phyloP scores from a whole-genome alignment of 768 basidiomycete species.

The Pisolithus microcarpus region DNA sequence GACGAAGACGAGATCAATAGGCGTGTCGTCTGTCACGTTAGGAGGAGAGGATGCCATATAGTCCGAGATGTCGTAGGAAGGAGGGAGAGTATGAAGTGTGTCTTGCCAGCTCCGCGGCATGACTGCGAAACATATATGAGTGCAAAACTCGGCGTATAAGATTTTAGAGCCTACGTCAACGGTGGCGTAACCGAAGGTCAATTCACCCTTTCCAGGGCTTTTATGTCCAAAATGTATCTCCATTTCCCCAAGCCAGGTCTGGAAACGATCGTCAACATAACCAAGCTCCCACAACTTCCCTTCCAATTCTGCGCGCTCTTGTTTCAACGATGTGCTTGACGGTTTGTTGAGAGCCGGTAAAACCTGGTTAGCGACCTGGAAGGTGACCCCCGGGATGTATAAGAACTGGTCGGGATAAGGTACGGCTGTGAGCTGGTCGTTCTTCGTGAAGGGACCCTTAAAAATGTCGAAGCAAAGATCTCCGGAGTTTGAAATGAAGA shows the following conservation, averaged over 20 bases:
- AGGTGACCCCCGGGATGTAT: slow-evolving; percentile 47
- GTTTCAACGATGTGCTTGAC: slow-evolving; percentile 19
- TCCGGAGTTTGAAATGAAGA: slow-evolving; percentile 59
- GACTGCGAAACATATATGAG: slow-evolving; percentile 26
- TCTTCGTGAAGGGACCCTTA: slow-evolving; percentile 59
- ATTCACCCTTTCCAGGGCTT: slow-evolving; percentile 32
- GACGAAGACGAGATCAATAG: slow-evolving; percentile 64
- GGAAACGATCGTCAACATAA: slow-evolving; percentile 41
- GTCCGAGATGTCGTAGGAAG: slow-evolving; percentile 43
- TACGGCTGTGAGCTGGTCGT: slow-evolving; percentile 66
- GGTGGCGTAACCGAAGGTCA: slow-evolving; percentile 67
- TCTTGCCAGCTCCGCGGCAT: slow-evolving; percentile 71
- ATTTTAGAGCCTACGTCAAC: slow-evolving; percentile 37
- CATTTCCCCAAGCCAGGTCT: slow-evolving; percentile 51
- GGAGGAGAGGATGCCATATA: slow-evolving; percentile 51
- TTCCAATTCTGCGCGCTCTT: slow-evolving; percentile 17
- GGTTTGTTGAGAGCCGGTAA: slow-evolving; percentile 43
- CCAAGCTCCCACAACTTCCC: slow-evolving; percentile 32
- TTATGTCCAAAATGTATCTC: slow-evolving; percentile 30
- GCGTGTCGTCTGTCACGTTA: slow-evolving; percentile 35
- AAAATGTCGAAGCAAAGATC: slow-evolving; percentile 59
- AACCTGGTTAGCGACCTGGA: slow-evolving; percentile 41
- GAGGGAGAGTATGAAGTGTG: slow-evolving; percentile 49
- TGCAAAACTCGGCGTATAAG: background rate
- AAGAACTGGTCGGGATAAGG: slow-evolving; percentile 59